Evolutionary conservation across 1,284 basidiomycete species (phyloP), one percentile per base, ranked within the genome.

Genomic region (Malassezia nana): DNA sequence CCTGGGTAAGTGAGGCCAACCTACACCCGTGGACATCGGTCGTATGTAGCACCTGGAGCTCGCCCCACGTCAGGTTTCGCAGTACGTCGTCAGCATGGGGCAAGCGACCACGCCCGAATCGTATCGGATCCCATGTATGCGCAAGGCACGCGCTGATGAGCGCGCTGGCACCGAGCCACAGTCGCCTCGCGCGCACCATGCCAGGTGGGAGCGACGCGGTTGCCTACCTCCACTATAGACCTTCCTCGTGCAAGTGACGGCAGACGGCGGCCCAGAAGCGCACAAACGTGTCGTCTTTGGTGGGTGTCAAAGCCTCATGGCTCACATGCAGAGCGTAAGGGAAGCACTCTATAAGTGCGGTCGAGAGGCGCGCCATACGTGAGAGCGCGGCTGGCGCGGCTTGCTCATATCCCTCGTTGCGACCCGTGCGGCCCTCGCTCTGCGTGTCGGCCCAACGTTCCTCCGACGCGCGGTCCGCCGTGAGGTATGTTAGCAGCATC

Each of bases 1-100:
- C 59, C 53, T 49, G 42, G 22, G 42, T 46, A 20, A 41, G 41
- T 40, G 4, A 3, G 3, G 4, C 12, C 31, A 5, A 46, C 38
- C 26, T 31, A 47, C 66, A 61, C 50, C 72, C 86, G 74, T 88
- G 86, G 39, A 80, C 83, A 69, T 88, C 86, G 0, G 86, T 88
- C 20, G 86, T 87, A 68, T 86, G 84, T 46, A 88, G 78, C 64
- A 85, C 77, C 64, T 87, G 87, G 39, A 88, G 76, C 64, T 87
- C 83, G 29, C 83, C 81, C 84, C 85, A 87, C 46, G 80, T 79
- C 30, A 89, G 79, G 30, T 81, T 79, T 25, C 63, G 59, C 24
- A 72, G 52, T 26, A 44, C 59, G 26, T 66, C 65, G 35, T 66
- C 65, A 31, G 58, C 52, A 38, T 63, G 51, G 7, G 65, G 65